Evolutionary conservation across 2,329 filamentous ascomycete genomes (phyloP).

Genomic region (Karstenula rhodostoma): DNA sequence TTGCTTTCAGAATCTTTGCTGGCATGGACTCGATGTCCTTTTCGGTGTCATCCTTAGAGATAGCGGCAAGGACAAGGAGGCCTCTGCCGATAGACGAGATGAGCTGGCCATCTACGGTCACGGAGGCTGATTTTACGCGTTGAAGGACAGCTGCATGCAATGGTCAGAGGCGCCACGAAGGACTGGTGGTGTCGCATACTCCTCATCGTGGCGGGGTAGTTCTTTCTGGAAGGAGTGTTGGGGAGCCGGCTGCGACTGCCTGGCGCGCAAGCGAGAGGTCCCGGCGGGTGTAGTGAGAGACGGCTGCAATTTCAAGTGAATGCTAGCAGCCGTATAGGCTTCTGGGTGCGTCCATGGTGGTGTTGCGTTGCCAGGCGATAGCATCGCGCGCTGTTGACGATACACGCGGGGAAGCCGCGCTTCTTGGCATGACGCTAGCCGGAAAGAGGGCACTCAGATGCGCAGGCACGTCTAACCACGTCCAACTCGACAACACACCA

Average conservation of each 20-base stretch:
- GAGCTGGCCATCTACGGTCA: conserved; percentile 89
- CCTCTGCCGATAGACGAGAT: conserved; percentile 92
- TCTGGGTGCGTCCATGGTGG: conserved; percentile 5
- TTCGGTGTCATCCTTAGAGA: conserved; percentile 87
- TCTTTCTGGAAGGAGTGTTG: conserved; percentile 12
- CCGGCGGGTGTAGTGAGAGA: neutral
- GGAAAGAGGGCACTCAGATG: conserved; percentile 33
- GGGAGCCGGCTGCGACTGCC: conserved; percentile 7
- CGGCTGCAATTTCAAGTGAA: conserved; percentile 9
- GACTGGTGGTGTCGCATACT: conserved; percentile 19
- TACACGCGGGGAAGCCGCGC: conserved; percentile 14
- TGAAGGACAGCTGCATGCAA: conserved; percentile 79
- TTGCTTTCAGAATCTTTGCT: conserved; percentile 86
- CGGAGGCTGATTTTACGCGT: conserved; percentile 91
- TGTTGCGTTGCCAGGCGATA: neutral
- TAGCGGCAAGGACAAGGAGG: conserved; percentile 87
- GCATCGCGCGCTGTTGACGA: conserved; percentile 4
- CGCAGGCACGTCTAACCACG: conserved; percentile 30
- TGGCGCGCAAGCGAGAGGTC: neutral
- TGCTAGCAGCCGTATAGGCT: conserved; percentile 4
- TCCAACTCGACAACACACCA: conserved; percentile 31
- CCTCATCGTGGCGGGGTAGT: conserved; percentile 33
- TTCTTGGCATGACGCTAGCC: conserved; percentile 28
- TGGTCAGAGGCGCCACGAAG: conserved; percentile 24
- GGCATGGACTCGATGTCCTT: conserved; percentile 88